Conservation (phyloP, 805 yeast genomes). For the Monosporozyma servazzii region DNA sequence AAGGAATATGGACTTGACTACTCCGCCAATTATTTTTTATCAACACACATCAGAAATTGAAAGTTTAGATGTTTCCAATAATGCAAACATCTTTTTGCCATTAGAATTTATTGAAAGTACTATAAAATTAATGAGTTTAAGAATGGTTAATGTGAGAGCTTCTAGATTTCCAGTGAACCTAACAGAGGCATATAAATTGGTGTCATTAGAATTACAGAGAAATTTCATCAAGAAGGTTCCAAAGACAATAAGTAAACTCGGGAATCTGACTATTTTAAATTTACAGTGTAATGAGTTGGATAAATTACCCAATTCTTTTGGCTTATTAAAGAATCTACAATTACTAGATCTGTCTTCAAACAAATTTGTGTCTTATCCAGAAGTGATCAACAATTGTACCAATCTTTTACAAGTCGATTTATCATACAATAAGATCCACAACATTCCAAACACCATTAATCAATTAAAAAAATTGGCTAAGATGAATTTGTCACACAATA, state of each 20-base stretch:
- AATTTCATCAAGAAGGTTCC: conserved; percentile 65
- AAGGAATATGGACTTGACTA: conserved; percentile 63
- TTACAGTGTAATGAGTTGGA: conserved; percentile 69
- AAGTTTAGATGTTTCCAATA: conserved; percentile 71
- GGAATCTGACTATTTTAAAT: conserved; percentile 48
- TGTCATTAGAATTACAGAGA: conserved; percentile 63
- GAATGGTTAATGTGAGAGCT: conserved; percentile 65
- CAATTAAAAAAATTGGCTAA: conserved; percentile 52
- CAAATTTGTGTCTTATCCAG: conserved; percentile 53
- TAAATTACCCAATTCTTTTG: conserved; percentile 51
- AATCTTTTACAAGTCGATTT: conserved; percentile 62
- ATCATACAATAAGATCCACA: conserved; percentile 65
- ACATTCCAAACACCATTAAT: conserved; percentile 53
- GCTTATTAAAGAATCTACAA: conserved; percentile 44
- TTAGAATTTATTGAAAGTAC: conserved; percentile 78
- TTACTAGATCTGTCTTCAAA: conserved; percentile 75
- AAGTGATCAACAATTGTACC: conserved; percentile 49
- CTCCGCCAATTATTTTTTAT: conserved; percentile 76
- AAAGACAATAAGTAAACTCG: conserved; percentile 42
- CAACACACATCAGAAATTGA: conserved; percentile 75
- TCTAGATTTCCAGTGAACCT: conserved; percentile 67
- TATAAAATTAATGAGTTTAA: conserved; percentile 54
- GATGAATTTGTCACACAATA: conserved; percentile 68
- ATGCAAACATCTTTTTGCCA: conserved; percentile 79
- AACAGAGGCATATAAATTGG: conserved; percentile 57